Conservation (phyloP, 768 basidiomycete species). For the Lentinus brumalis region DNA sequence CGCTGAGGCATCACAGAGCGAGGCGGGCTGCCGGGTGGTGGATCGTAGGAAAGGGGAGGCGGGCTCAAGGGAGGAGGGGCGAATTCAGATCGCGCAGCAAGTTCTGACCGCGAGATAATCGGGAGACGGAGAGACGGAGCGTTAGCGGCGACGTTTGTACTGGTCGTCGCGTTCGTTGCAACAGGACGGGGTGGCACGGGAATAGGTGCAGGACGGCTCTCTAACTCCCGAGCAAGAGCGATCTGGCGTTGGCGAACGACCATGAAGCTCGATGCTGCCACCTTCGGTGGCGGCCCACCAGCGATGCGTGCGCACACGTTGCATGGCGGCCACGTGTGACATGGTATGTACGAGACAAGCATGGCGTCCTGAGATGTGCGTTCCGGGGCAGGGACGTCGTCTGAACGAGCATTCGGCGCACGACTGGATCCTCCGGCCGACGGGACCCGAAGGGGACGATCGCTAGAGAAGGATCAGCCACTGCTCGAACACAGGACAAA, state of each 20-base stretch:
- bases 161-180: not conserved
- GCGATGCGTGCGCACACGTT: slow-evolving; percentile 2
- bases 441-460: not conserved
- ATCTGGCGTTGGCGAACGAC: not conserved
- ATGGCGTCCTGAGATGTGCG: not conserved
- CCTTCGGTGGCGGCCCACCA: not conserved
- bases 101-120: not conserved
- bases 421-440: not conserved
- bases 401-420: not conserved
- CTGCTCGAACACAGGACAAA: not conserved
- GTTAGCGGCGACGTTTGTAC: not conserved
- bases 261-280: slow-evolving; percentile 1
- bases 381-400: not conserved
- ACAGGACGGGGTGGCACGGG: not conserved
- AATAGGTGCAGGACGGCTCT: not conserved
- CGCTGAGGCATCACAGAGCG: not conserved
- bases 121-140: not conserved
- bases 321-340: slow-evolving; percentile 8
- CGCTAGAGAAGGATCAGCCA: not conserved
- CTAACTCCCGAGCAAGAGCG: not conserved
- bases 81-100: not conserved
- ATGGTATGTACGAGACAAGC: not conserved
- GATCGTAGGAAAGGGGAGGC: not conserved
- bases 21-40: not conserved
- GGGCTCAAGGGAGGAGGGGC: not conserved